phyloP scores from a whole-genome alignment of 192 early-diverging fungal genomes.

The Spinellus fusiger region DNA sequence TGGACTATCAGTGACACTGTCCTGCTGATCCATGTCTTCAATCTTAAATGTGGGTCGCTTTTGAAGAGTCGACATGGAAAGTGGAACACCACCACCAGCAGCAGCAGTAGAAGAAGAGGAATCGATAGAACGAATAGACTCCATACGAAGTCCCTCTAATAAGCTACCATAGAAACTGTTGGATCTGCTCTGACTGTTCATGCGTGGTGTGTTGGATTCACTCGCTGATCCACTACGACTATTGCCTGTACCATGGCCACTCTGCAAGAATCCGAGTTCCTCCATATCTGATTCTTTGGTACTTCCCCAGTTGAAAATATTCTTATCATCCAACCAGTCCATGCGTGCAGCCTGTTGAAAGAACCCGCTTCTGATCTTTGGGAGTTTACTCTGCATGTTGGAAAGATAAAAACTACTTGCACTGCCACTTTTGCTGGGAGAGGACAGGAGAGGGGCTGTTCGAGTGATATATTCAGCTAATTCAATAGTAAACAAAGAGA shows the following conservation, averaged over 20 bases:
- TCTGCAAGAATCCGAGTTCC: slow-evolving; percentile 41
- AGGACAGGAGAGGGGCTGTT: neutral
- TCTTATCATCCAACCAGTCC: slow-evolving; percentile 46
- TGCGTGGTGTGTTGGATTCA: slow-evolving; percentile 11
- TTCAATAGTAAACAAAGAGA: neutral
- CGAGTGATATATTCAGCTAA: slow-evolving; percentile 11
- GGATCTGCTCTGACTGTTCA: slow-evolving; percentile 37
- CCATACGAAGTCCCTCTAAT: slow-evolving; percentile 34
- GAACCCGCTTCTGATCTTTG: slow-evolving; percentile 24
- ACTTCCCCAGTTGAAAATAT: slow-evolving; percentile 47
- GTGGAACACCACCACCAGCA: neutral
- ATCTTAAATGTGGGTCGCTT: slow-evolving; percentile 8
- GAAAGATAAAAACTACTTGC: slow-evolving; percentile 1
- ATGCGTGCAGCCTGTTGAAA: slow-evolving; percentile 26
- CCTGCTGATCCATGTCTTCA: slow-evolving; percentile 6
- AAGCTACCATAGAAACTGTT: slow-evolving; percentile 27
- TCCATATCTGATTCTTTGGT: slow-evolving; percentile 45
- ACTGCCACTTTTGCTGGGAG: neutral
- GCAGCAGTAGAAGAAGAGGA: neutral
- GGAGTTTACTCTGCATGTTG: slow-evolving; percentile 1
- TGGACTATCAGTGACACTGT: too few relatives aligned
- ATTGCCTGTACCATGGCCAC: slow-evolving; percentile 17
- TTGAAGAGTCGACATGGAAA: neutral
- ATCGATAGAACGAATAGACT: slow-evolving; percentile 18
- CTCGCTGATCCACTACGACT: slow-evolving; percentile 26